phyloP scores from a whole-genome alignment of 768 basidiomycete genomes.

The Russula vinacea region DNA sequence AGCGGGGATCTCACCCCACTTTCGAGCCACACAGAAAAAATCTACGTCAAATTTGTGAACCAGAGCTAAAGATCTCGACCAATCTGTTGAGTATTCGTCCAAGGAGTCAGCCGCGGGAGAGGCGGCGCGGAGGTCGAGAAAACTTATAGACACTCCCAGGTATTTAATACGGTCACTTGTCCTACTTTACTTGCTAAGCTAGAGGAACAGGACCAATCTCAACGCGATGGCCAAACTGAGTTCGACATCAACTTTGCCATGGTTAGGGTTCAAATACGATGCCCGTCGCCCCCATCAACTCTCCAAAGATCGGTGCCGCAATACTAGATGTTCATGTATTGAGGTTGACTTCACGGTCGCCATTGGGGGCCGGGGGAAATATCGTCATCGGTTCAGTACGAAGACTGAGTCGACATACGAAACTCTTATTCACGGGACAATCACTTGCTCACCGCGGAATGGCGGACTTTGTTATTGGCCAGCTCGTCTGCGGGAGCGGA shows the following conservation, averaged over 20 bases:
- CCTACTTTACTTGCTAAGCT: conserved; percentile 1
- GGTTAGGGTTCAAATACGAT: conserved; percentile 66
- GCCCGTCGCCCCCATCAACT: conserved; percentile 51
- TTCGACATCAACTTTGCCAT: conserved; percentile 48
- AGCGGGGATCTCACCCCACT: conserved; percentile 16
- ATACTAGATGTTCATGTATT: conserved; percentile 61
- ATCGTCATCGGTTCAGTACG: neutral
- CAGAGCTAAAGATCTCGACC: conserved; percentile 60
- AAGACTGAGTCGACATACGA: conserved; percentile 24
- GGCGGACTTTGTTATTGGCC: conserved; percentile 49
- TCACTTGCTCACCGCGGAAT: conserved; percentile 42
- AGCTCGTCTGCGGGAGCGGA: conserved; percentile 43
- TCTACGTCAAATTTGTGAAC: conserved; percentile 46
- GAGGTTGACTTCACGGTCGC: conserved; percentile 36
- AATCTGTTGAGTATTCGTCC: conserved; percentile 47
- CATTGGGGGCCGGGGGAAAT: conserved; percentile 24
- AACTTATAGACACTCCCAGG: neutral
- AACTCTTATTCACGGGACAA: conserved; percentile 20
- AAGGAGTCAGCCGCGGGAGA: conserved; percentile 9
- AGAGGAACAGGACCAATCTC: neutral
- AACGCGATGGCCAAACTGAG: conserved; percentile 6
- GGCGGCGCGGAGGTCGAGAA: neutral
- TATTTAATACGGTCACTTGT: neutral
- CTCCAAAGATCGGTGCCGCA: conserved; percentile 64
- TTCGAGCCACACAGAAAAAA: conserved; percentile 35